Evolutionary conservation across 179 eudicot species (phyloP), one percentile per base, ranked within the genome.

Genomic region (Spinacia oleracea): DNA sequence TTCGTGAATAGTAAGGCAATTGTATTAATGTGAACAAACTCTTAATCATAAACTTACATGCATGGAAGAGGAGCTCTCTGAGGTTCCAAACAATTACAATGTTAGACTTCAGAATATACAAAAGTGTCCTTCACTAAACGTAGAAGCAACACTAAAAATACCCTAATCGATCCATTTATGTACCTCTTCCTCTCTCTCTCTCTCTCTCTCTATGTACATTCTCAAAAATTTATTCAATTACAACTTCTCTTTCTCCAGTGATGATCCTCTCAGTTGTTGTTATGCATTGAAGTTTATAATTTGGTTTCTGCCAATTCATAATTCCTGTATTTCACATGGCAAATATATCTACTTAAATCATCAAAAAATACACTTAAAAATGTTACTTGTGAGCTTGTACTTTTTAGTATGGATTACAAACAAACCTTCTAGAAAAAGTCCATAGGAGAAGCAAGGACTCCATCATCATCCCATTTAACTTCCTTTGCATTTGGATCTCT

Each of bases 381-480:
- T 4, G 3, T 32, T 5, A 8, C 18, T 15, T 15, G 9, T 31
- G 7, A 23, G 1, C 9, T 51, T 5, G 51, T 31, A 65, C 35
- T 8, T 79, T 42, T 31, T 31, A 18, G 18, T 48, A 42, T 18
- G 40, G 72, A 32, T 70, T 1, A 45, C 10, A 32, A 10, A 53
- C 83, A 55, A 31, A 85, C 92, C 90, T 79, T 85, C 81, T 89
- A 94, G 86, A 90, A 94, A 21, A 89, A 63, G 48, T 94, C 97
- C 89, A 91, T 69, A 31, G 92, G 81, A 71, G 84, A 53, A 63
- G 35, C 86, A 75, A 89, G 95, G 69, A 93, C 94, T 71, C 97
- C 97, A 35, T 90, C 96, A 40, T 90, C 93, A 8, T 90, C 89
- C 98, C 98, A 91, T 43, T 53, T 78, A 59, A 89, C 77, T 64